A percentile compares a stretch with the other conserved stretches of the same genome.
These are phyloP conservation scores for Euphorbia peplus DNA, from an alignment of 345 rosid species.

Conservation along the genomic window DNA sequence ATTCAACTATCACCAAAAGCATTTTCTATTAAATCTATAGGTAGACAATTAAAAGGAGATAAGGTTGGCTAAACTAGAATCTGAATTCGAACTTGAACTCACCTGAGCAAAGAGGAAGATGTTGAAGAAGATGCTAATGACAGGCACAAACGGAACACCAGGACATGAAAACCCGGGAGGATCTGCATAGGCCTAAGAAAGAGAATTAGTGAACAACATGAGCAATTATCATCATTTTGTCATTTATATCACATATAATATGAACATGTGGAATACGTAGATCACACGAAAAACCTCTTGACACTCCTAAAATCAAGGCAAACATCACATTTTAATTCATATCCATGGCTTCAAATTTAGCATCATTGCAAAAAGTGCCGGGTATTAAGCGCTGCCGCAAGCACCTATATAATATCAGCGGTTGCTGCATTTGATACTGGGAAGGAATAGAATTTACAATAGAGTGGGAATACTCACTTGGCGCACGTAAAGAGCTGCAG, in stretches of 20 bases:
- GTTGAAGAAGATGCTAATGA: constrained; percentile 81
- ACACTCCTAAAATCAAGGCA: neutral
- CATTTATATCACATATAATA: neutral
- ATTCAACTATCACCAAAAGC: neutral
- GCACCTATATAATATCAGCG: too few relatives aligned
- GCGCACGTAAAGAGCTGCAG: constrained; percentile 55
- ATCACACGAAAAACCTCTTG: neutral
- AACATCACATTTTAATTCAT: neutral
- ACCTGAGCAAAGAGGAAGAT: constrained; percentile 97
- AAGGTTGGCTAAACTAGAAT: neutral
- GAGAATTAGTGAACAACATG: neutral
- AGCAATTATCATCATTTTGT: neutral
- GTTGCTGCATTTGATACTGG: neutral
- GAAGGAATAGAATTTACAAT: neutral
- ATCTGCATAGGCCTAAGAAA: constrained; percentile 50
- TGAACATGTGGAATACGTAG: neutral
- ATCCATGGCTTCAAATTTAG: neutral
- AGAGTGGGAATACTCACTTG: constrained; percentile 45
- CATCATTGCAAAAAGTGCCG: neutral
- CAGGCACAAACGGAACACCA: constrained; percentile 77
- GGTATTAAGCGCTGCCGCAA: too few relatives aligned
- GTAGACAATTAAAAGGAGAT: neutral
- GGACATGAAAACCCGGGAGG: constrained; percentile 84
- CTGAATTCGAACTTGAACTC: constrained; percentile 15
- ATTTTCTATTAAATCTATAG: neutral